A percentile compares a stretch with the other conserved stretches of the same genome.
Conservation (phyloP, 2,329 filamentous ascomycete genomes). For the Neofusicoccum sp. region DNA sequence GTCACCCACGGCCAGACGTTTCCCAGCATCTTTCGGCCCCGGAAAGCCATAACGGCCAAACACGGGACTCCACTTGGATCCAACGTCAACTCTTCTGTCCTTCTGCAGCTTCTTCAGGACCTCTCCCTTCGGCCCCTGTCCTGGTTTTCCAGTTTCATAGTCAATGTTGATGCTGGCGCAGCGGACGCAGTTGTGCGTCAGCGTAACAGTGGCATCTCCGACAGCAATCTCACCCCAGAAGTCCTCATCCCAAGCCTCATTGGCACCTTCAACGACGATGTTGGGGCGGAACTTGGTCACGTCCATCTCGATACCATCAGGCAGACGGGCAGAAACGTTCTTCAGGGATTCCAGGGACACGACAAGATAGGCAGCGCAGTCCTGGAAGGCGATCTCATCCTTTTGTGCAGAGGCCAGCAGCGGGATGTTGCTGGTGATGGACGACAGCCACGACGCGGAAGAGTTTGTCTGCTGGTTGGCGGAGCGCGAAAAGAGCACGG, state of each 20-base stretch:
- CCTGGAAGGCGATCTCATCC: constrained; percentile 64
- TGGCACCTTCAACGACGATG: constrained; percentile 43
- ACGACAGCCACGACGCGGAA: constrained; percentile 33
- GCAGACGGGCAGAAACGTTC: constrained; percentile 55
- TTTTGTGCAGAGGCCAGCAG: constrained; percentile 19
- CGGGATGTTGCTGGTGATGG: constrained; percentile 25
- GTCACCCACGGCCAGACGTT: constrained; percentile 41
- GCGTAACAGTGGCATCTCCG: constrained; percentile 33
- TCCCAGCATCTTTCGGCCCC: constrained; percentile 28
- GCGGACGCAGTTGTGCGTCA: constrained; percentile 47
- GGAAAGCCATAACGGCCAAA: constrained; percentile 50
- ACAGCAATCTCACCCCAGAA: constrained; percentile 44
- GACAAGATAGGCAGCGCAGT: constrained; percentile 73
- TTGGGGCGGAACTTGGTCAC: constrained; percentile 49
- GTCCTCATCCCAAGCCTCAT: constrained; percentile 45
- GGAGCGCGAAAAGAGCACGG: constrained; percentile 38
- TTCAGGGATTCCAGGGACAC: constrained; percentile 68
- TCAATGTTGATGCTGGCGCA: constrained; percentile 50
- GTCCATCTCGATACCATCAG: constrained; percentile 39
- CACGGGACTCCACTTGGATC: constrained; percentile 47
- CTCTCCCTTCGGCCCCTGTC: constrained; percentile 36
- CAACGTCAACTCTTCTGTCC: constrained; percentile 46
- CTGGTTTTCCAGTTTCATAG: constrained; percentile 44
- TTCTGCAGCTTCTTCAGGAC: constrained; percentile 47
- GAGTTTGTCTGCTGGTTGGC: constrained; percentile 21